Base-by-base conservation (phyloP, 1,139 yeast genomes). In the Yamadazyma diddensiae region DNA sequence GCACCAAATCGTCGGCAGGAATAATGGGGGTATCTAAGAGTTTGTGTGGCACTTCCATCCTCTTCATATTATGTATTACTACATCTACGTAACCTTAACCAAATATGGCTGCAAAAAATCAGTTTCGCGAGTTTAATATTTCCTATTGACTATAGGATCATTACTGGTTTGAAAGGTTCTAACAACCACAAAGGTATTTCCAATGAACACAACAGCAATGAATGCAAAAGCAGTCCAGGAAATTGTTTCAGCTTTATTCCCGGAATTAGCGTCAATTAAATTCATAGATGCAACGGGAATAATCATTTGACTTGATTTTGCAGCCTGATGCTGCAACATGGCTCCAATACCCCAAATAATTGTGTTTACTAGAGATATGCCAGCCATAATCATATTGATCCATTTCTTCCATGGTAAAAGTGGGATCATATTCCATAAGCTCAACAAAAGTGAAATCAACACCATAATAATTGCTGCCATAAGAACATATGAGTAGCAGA, bases 331-430 rank as follows among this genome's bases (percentile, higher is more conserved):
- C 31, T 73, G 72, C 63, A 86, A 70, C 73, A 82, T 78, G 2
- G 86, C 69, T 0, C 87, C 87, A 28, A 80, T 55, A 0, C 85
- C 84, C 84, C 87, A 80, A 3, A 79, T 35, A 8, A 80, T 45
- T 16, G 70, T 59, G 30, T 70, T 52, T 0, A 61, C 35, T 0
- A 68, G 55, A 4, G 73, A 55, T 13, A 73, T 37, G 0, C 57
- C 50, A 21, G 73, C 43, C 7, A 63, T 50, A 3, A 62, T 41
- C 30, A 58, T 64, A 18, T 59, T 55, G 4, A 65, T 50, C 6
- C 49, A 19, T 1, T 40, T 12, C 37, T 68, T 71, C 7, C 62
- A 59, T 1, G 86, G 85, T 3, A 74, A 40, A 8, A 65, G 57
- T 0, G 82, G 82, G 10, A 76, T 45, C 2, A 67, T 46, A 5